Evolutionary conservation across 2,329 filamentous ascomycete genomes (phyloP).

Genomic region (Corniculantispora saksenae): DNA sequence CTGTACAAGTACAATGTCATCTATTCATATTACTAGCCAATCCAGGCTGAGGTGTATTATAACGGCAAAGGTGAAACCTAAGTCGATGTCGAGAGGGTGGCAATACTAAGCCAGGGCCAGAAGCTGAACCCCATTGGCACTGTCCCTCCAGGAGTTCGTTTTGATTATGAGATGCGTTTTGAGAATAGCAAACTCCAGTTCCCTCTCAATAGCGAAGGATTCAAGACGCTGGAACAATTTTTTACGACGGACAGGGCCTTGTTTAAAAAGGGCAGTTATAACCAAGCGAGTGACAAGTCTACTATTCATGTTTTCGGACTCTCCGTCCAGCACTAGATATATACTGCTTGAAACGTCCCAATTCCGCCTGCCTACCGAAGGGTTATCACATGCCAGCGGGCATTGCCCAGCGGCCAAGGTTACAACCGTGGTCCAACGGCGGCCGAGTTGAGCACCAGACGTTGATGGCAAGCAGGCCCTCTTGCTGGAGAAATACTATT

Average conservation of each 20-base stretch:
- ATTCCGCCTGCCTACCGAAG: not conserved
- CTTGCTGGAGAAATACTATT: not conserved
- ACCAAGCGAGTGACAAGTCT: not conserved
- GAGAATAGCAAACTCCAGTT: conserved; percentile 1
- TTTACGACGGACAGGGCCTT: conserved; percentile 4
- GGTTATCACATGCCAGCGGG: not conserved
- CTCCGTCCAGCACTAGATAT: not conserved
- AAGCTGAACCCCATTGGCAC: not conserved
- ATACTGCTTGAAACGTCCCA: not conserved
- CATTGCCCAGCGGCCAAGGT: not conserved
- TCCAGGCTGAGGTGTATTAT: conserved; percentile 7
- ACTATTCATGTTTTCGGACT: conserved; percentile 1
- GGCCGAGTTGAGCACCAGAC: not conserved
- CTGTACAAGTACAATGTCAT: not conserved
- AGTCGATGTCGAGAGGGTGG: not conserved
- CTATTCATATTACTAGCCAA: not conserved
- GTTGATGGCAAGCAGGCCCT: not conserved
- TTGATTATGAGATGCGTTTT: conserved; percentile 5
- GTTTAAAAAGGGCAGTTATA: conserved; percentile 1
- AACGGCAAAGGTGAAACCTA: not conserved
- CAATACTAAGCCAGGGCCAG: not conserved
- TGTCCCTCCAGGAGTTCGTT: not conserved
- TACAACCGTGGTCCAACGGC: not conserved
- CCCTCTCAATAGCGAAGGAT: conserved; percentile 1
- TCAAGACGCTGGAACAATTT: conserved; percentile 5